Conservation (phyloP, 306 rosid genomes). For the Bauhinia variegata region DNA sequence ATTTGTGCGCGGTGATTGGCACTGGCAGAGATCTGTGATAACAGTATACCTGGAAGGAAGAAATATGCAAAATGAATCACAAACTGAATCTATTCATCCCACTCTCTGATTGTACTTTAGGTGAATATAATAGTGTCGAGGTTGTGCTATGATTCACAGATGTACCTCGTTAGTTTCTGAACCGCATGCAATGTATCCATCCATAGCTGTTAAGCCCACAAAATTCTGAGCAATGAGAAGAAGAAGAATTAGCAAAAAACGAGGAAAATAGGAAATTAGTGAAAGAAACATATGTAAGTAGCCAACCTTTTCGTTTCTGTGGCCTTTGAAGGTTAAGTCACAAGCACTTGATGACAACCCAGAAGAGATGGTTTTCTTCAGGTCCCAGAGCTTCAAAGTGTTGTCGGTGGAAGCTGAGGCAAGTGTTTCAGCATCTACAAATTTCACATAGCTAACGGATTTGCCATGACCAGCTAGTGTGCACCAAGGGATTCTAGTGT, state of each 20-base stretch:
- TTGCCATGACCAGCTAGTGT: slow-evolving; percentile 78
- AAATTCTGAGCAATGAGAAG: slow-evolving; percentile 56
- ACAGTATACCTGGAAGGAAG: slow-evolving; percentile 60
- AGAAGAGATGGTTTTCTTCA: slow-evolving; percentile 55
- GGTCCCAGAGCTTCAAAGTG: slow-evolving; percentile 76
- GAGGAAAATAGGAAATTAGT: slow-evolving; percentile 6
- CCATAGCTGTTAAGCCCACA: slow-evolving; percentile 70
- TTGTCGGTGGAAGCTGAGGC: slow-evolving; percentile 79
- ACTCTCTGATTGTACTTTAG: too few relatives aligned
- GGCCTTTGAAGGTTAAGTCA: slow-evolving; percentile 62
- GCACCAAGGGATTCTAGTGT: slow-evolving; percentile 83
- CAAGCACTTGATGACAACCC: slow-evolving; percentile 54
- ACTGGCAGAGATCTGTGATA: slow-evolving; percentile 66
- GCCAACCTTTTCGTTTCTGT: slow-evolving; percentile 69
- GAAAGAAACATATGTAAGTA: neutral
- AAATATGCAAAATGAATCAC: slow-evolving; percentile 28
- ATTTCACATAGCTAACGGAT: slow-evolving; percentile 88
- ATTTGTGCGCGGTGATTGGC: slow-evolving; percentile 63
- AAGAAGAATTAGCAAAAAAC: slow-evolving; percentile 38
- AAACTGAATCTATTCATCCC: slow-evolving; percentile 15
- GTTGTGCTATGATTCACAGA: neutral
- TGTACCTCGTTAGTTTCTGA: slow-evolving; percentile 83
- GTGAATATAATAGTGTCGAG: too few relatives aligned
- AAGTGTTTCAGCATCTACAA: slow-evolving; percentile 72
- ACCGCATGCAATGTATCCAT: slow-evolving; percentile 73